Evolutionary conservation across 2,329 filamentous ascomycete species (phyloP), one percentile per base, ranked within the genome.

Genomic region (Apiospora aurea): DNA sequence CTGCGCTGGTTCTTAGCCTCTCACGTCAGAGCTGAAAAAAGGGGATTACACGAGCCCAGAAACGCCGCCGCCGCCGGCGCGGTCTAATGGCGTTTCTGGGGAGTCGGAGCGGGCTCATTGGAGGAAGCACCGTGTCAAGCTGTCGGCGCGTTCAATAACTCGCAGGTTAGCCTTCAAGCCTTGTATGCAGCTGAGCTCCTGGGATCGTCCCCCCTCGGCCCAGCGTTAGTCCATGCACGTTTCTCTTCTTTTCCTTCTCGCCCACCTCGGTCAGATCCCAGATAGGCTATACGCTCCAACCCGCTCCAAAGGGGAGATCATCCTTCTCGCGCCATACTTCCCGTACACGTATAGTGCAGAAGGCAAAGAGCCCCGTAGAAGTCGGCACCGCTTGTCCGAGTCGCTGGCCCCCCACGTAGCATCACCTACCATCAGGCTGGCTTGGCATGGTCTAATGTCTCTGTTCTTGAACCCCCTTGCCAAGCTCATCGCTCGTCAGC

Each of bases 341-440:
- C 53, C 53, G 53, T 38, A 61, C n/a, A 7, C 53, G 53, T 38
- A 61, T 38, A 7, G 53, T 38, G 53, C 18, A 61, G 53, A 61
- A n/a, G 53, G 29, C 29, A 64, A 16, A 64, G 57, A 64, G 57
- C 57, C 57, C 57, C 57, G 24, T 64, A 64, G 57, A 64, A n/a
- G 57, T 41, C 57, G 57, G 57, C 34, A 64, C 57, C 57, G 34
- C 34, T 41, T 64, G 57, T 64, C 57, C 57, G 57, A 64, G 57
- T 64, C 57, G 29, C 34, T n/a, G 41, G 10, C 34, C 57, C 57
- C 57, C 57, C 57, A 64, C 57, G 34, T 24, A 41, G 34, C 21
- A 64, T n/a, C n/a, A 64, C 57, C 41, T 24, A 64, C 41, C 29
- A 64, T n/a, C 57, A 41, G 57, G 21, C 6, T 38, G 57, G 57